Percentiles rank a stretch among this genome's conserved stretches.
phyloP scores from a whole-genome alignment of 306 rosid species.

The Quercus berberidifolia region DNA sequence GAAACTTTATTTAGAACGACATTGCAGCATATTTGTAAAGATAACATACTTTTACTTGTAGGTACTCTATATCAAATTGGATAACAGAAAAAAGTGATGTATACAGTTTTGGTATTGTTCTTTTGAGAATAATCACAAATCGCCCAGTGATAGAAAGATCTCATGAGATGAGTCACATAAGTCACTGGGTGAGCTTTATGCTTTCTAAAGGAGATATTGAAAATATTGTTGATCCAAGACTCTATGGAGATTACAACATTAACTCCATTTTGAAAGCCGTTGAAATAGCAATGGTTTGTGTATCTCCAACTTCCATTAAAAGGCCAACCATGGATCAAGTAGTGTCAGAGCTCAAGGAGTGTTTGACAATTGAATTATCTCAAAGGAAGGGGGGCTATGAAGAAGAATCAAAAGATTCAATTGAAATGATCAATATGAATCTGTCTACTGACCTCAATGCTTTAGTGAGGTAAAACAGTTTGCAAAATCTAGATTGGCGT shows the following conservation, averaged over 20 bases:
- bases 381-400: not conserved
- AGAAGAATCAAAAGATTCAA: too few relatives aligned
- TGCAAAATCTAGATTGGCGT: too few relatives aligned
- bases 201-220: constrained; percentile 6
- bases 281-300: constrained; percentile 16
- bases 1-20: too few relatives aligned
- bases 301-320: not conserved
- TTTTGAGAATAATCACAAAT: constrained; percentile 2
- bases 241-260: not conserved
- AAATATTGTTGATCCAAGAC: constrained; percentile 2
- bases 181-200: not conserved
- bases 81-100: constrained; percentile 13
- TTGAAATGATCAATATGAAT: too few relatives aligned
- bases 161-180: not conserved
- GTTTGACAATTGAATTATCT: not conserved
- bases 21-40: too few relatives aligned
- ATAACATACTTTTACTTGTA: not conserved
- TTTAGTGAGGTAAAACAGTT: too few relatives aligned
- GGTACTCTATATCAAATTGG: not conserved
- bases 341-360: not conserved
- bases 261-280: constrained; percentile 12
- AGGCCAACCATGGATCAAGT: constrained; percentile 18
- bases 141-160: not conserved
- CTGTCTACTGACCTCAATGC: too few relatives aligned
- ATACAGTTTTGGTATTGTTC: constrained; percentile 20